Evolutionary conservation across 2,329 filamentous ascomycete species (phyloP).

Genomic region (Fusarium verrucosum): DNA sequence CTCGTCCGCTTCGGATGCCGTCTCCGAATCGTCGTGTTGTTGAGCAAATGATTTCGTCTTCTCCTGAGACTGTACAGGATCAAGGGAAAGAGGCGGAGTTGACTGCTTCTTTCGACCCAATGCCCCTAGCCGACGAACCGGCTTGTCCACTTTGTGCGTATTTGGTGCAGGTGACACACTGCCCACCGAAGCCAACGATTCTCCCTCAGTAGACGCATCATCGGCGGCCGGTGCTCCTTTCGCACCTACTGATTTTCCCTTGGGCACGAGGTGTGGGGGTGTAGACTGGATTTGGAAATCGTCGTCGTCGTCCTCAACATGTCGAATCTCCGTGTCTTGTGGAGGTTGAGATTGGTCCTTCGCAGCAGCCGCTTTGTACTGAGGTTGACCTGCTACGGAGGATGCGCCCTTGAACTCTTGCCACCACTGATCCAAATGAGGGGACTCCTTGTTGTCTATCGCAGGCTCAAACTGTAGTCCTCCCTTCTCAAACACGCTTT

Average conservation of each 20-base stretch:
- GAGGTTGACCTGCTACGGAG: slow-evolving; percentile 34
- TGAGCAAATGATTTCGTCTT: not conserved
- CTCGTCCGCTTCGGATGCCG: slow-evolving; percentile 56
- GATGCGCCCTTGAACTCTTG: slow-evolving; percentile 50
- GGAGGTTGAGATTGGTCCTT: slow-evolving; percentile 19
- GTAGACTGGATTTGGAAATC: slow-evolving; percentile 63
- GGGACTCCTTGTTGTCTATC: slow-evolving; percentile 47
- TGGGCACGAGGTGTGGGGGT: slow-evolving; percentile 51
- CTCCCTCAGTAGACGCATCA: slow-evolving; percentile 49
- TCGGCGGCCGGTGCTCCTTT: slow-evolving; percentile 29
- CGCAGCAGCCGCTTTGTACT: slow-evolving; percentile 17
- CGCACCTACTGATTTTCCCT: slow-evolving; percentile 34
- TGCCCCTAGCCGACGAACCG: slow-evolving; percentile 46
- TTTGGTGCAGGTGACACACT: slow-evolving; percentile 9
- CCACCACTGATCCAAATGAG: slow-evolving; percentile 61
- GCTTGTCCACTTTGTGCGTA: slow-evolving; percentile 29
- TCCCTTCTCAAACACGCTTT: slow-evolving; percentile 53
- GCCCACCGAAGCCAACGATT: slow-evolving; percentile 13
- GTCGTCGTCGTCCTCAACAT: slow-evolving; percentile 54
- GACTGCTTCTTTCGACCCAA: slow-evolving; percentile 50
- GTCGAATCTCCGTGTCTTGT: slow-evolving; percentile 33
- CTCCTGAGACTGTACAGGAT: slow-evolving; percentile 11
- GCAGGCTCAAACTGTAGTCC: slow-evolving; percentile 47
- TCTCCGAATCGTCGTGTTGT: slow-evolving; percentile 50
- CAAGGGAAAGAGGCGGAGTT: slow-evolving; percentile 39